Percentiles rank a stretch among this genome's conserved stretches.
Conservation (phyloP, 2,329 filamentous ascomycete species). For the Zelopaecilomyces penicillatus region DNA sequence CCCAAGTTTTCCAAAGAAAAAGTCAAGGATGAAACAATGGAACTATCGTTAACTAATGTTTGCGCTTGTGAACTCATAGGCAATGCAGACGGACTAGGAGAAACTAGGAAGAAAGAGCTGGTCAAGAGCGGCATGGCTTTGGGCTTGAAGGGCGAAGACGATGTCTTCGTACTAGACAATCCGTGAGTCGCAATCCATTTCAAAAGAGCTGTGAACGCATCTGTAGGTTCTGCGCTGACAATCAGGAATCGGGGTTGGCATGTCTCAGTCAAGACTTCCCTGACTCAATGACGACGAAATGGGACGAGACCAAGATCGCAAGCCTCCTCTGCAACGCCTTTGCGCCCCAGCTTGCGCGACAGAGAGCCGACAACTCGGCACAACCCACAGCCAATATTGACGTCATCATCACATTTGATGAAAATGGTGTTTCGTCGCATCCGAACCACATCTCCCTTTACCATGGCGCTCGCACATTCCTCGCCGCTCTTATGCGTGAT, state of each 20-base stretch:
- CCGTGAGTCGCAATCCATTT: slow-evolving; percentile 38
- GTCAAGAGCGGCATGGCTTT: slow-evolving; percentile 69
- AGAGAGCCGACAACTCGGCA: slow-evolving; percentile 21
- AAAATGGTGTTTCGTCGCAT: slow-evolving; percentile 72
- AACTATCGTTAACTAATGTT: slow-evolving; percentile 12
- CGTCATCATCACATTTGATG: slow-evolving; percentile 83
- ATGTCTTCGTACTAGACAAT: slow-evolving; percentile 80
- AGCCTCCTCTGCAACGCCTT: slow-evolving; percentile 65
- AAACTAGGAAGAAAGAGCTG: slow-evolving; percentile 74
- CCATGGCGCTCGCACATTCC: slow-evolving; percentile 68
- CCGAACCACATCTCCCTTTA: slow-evolving; percentile 91
- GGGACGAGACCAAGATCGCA: slow-evolving; percentile 65
- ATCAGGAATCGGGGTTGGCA: not conserved
- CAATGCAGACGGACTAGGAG: slow-evolving; percentile 79
- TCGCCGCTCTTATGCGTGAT: slow-evolving; percentile 55
- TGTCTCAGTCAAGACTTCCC: slow-evolving; percentile 53
- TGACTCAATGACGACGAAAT: slow-evolving; percentile 77
- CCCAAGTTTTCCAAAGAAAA: too few relatives aligned
- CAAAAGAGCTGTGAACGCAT: not conserved
- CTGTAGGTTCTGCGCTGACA: too few relatives aligned
- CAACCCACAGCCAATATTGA: slow-evolving; percentile 55
- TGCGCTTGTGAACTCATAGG: slow-evolving; percentile 35
- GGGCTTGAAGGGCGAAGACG: slow-evolving; percentile 64
- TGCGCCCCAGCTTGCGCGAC: slow-evolving; percentile 50
- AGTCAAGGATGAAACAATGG: not conserved